phyloP scores from a whole-genome alignment of 345 rosid species.

The Rhodomyrtus tomentosa region DNA sequence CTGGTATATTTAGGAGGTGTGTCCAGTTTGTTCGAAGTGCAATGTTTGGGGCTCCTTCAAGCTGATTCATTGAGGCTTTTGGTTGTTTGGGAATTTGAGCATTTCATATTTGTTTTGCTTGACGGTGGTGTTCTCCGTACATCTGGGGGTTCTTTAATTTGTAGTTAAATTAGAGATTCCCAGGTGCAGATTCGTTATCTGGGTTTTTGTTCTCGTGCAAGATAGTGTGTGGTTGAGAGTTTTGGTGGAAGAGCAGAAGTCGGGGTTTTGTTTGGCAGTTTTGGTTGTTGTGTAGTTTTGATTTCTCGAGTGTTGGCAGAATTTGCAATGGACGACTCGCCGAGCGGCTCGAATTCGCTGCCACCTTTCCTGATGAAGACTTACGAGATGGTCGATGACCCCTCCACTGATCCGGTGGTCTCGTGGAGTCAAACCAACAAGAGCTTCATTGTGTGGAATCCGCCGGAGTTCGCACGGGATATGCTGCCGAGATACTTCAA shows the following conservation, averaged over 20 bases:
- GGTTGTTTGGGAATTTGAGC: neutral
- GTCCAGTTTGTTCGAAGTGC: neutral
- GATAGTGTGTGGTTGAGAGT: constrained; percentile 2
- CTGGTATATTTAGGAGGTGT: neutral
- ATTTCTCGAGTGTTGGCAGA: neutral
- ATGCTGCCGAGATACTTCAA: constrained; percentile 86
- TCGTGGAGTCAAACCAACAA: constrained; percentile 62
- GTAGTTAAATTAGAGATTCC: neutral
- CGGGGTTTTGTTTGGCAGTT: neutral
- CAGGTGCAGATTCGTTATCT: neutral
- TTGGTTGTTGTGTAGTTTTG: neutral
- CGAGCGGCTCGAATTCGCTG: constrained; percentile 50
- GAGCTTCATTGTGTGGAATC: constrained; percentile 79
- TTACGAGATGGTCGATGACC: constrained; percentile 89
- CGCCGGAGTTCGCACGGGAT: constrained; percentile 54
- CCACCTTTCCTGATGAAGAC: constrained; percentile 86
- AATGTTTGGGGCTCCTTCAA: neutral
- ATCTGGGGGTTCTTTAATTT: neutral
- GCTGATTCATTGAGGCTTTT: neutral
- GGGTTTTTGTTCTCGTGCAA: neutral
- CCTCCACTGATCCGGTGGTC: constrained; percentile 54
- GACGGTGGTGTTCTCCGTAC: neutral
- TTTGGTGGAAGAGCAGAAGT: neutral
- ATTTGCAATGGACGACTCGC: constrained; percentile 59
- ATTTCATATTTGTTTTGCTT: neutral